These are phyloP conservation scores for Phymatotrichopsis omnivora DNA, from an alignment of 2,329 filamentous ascomycete genomes.

Conservation along the genomic window DNA sequence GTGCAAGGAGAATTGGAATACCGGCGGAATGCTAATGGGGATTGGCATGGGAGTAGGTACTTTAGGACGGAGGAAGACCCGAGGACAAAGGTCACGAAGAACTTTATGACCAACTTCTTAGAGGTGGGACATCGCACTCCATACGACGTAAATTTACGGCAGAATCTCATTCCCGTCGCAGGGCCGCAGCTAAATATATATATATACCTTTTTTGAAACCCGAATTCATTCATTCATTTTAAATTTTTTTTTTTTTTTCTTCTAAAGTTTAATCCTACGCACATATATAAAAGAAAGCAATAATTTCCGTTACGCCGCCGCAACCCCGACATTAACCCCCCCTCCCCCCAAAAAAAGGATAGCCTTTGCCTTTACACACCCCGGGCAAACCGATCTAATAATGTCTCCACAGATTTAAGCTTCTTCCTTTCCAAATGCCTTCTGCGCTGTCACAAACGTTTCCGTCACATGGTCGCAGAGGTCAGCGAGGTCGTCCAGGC, in stretches of 20 bases:
- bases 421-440: constrained; percentile 45
- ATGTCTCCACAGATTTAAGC: too few species aligned
- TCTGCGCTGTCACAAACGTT: constrained; percentile 64
- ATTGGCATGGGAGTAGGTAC: constrained; percentile 42
- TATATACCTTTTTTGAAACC: not conserved
- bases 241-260: too few species aligned
- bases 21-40: constrained; percentile 1
- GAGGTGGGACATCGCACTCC: constrained; percentile 68
- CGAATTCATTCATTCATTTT: not conserved
- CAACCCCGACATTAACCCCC: not conserved
- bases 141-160: too few species aligned
- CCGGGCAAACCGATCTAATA: not conserved
- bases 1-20: not conserved
- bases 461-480: constrained; percentile 90
- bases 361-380: too few species aligned
- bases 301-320: not conserved
- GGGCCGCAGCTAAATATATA: constrained; percentile 47
- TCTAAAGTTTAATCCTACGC: not conserved
- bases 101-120: constrained; percentile 89
- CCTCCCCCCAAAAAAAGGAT: too few species aligned
- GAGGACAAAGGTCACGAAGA: constrained; percentile 65
- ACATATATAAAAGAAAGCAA: not conserved
- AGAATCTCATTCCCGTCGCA: constrained; percentile 31
- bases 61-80: constrained; percentile 81
- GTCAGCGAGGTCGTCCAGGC: constrained; percentile 75